A percentile compares a stretch with the other conserved stretches of the same genome.
Evolutionary conservation across 2,329 filamentous ascomycete species (phyloP).

Genomic region (Cercospora berteroae): DNA sequence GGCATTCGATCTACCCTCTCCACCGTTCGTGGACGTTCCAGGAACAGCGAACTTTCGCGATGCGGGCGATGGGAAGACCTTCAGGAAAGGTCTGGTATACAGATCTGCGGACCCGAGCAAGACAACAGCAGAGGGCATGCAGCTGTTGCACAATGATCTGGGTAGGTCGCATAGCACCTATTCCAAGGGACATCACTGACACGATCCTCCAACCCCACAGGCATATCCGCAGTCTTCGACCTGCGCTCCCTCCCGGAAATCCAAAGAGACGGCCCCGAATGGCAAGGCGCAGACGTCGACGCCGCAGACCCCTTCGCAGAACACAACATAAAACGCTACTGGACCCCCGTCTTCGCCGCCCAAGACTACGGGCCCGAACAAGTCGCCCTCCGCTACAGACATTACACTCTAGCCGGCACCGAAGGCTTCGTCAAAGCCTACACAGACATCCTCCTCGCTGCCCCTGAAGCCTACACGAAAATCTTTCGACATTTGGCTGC

Average conservation of each 20-base stretch:
- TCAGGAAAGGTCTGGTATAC: constrained; percentile 59
- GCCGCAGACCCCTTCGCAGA: constrained; percentile 33
- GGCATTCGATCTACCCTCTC: constrained; percentile 22
- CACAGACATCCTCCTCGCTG: constrained; percentile 57
- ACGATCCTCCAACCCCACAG: constrained; percentile 39
- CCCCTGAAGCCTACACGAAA: constrained; percentile 53
- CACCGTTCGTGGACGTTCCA: constrained; percentile 45
- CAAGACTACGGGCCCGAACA: constrained; percentile 62
- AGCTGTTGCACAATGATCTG: constrained; percentile 46
- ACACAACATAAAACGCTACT: constrained; percentile 55
- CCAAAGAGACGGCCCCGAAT: constrained; percentile 39
- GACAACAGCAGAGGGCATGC: constrained; percentile 55
- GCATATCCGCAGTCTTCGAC: constrained; percentile 67
- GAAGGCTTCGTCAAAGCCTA: constrained; percentile 66
- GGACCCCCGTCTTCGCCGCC: constrained; percentile 64
- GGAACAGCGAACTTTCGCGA: constrained; percentile 69
- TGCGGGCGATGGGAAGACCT: constrained; percentile 47
- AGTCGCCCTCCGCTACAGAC: constrained; percentile 58
- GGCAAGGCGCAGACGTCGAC: constrained; percentile 32
- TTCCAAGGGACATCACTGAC: not conserved
- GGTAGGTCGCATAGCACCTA: constrained; percentile 25
- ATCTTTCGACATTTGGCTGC: constrained; percentile 61
- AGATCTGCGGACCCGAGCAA: constrained; percentile 66
- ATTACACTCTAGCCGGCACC: constrained; percentile 57
- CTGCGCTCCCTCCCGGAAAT: constrained; percentile 64